Conservation (phyloP, 768 basidiomycete genomes). For the Suillus paluster region DNA sequence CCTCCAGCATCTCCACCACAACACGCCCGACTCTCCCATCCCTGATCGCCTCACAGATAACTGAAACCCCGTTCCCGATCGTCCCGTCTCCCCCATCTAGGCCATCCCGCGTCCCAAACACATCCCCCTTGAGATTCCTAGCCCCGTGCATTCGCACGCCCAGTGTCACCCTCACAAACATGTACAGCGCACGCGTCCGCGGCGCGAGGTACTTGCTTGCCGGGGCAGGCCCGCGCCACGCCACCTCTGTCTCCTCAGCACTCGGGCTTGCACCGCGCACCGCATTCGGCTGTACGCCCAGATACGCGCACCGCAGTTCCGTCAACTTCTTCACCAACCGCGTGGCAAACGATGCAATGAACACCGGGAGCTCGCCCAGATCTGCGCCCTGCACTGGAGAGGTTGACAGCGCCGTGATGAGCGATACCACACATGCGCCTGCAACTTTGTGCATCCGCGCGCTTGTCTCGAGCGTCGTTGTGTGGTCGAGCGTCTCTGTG, state of each 20-base stretch:
- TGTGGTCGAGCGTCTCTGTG: constrained; percentile 59
- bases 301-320: constrained; percentile 33
- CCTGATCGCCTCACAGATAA: constrained; percentile 80
- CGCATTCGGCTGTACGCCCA: constrained; percentile 27
- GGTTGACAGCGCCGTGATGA: constrained; percentile 52
- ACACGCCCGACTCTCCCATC: constrained; percentile 68
- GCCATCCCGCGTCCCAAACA: constrained; percentile 57
- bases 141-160: constrained; percentile 83
- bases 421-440: constrained; percentile 57
- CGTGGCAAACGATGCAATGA: constrained; percentile 24
- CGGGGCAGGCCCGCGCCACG: constrained; percentile 61
- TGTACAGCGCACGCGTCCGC: constrained; percentile 69
- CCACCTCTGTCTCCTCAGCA: constrained; percentile 25
- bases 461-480: constrained; percentile 71
- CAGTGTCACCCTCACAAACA: constrained; percentile 71
- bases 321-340: constrained; percentile 25
- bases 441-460: constrained; percentile 76
- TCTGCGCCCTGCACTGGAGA: constrained; percentile 20
- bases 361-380: constrained; percentile 25
- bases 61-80: constrained; percentile 69
- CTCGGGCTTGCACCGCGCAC: constrained; percentile 17
- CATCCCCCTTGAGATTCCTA: constrained; percentile 67
- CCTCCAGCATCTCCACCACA: constrained; percentile 56
- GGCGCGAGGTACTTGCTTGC: constrained; percentile 61
- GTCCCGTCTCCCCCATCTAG: constrained; percentile 53